Evolutionary conservation across 2,329 filamentous ascomycete species (phyloP), one percentile per base, ranked within the genome.

Genomic region (Mariannaea elegans): DNA sequence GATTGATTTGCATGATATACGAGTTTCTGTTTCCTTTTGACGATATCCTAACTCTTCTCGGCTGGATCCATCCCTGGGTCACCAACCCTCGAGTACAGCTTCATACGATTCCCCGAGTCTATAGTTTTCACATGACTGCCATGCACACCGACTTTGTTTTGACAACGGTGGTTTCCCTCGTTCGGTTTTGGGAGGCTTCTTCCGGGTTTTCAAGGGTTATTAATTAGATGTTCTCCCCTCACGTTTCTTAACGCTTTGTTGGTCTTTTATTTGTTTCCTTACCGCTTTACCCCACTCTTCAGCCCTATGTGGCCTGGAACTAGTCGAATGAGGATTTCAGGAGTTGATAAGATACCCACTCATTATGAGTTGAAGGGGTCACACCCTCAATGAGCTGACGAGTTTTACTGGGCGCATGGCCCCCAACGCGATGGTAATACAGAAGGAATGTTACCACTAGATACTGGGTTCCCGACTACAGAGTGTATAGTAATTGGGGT

Each of bases 261-360:
- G 38, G 9, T 38, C 32, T 41, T 60, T 56, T 55, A 31, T 41
- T 60, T 48, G 9, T 51, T 61, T 63, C 46, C 47, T 59, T 63
- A 32, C 47, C 24, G 38, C 24, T 41, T 56, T 39, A 23, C 24
- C 42, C 38, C 50, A 54, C 47, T 41, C 45, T 38, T 56, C 41
- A 38, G 45, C 45, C 19, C 45, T 49, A 44, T 44, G 54, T 18
- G 47, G 53, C 49, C 42, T 57, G 44, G 38, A 56, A 47, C 23
- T 56, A 46, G 53, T 56, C 29, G 52, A 54, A 59, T 48, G 57
- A 55, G 56, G 47, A 59, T 31, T 44, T 62, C 39, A 61, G 51
- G 61, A 65, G 59, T 62, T 68, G 61, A 69, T 65, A 68, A 64
- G 63, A 70, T 71, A 69, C 64, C 64, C 63, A 60, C 56, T 63